A percentile compares a stretch with the other conserved stretches of the same genome.
Evolutionary conservation across 441 rosid genomes (phyloP).

Genomic region (Erodium chrysanthum): DNA sequence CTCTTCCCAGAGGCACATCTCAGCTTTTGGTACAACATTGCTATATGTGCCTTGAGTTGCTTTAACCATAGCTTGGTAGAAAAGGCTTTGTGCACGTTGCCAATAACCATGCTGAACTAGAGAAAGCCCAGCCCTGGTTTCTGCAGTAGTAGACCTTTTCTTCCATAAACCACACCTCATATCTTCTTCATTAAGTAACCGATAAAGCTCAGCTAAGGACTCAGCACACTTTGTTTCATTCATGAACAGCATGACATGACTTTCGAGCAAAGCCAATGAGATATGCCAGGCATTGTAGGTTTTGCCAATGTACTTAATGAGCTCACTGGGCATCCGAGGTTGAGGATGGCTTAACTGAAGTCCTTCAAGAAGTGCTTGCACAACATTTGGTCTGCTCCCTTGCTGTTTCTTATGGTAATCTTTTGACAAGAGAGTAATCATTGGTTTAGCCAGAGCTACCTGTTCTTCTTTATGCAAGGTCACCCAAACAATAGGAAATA

Average conservation of each 20-base stretch:
- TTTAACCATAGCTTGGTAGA: constrained; percentile 92
- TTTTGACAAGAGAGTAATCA: constrained; percentile 71
- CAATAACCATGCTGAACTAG: constrained; percentile 96
- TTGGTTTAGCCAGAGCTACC: constrained; percentile 73
- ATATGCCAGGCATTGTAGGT: constrained; percentile 98
- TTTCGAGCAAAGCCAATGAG: constrained; percentile 79
- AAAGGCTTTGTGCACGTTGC: constrained; percentile 89
- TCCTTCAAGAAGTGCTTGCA: constrained; percentile 97
- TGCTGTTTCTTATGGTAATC: constrained; percentile 97
- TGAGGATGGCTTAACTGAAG: constrained; percentile 98
- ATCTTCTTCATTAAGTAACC: constrained; percentile 90
- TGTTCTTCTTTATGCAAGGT: constrained; percentile 83
- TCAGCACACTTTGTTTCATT: constrained; percentile 86
- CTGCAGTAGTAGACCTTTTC: constrained; percentile 78
- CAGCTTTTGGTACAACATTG: constrained; percentile 90
- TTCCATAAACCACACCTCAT: constrained; percentile 99
- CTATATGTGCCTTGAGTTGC: constrained; percentile 97
- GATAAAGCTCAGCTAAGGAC: constrained; percentile 91
- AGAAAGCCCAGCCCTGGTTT: constrained; percentile 93
- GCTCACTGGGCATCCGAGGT: constrained; percentile 97
- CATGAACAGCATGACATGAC: constrained; percentile 66
- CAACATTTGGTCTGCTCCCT: constrained; percentile 85
- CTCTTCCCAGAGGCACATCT: constrained; percentile 99
- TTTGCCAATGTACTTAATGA: constrained; percentile 89
- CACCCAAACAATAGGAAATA: constrained; percentile 95